Evolutionary conservation across 306 rosid species (phyloP).

Genomic region (Casuarina glauca): DNA sequence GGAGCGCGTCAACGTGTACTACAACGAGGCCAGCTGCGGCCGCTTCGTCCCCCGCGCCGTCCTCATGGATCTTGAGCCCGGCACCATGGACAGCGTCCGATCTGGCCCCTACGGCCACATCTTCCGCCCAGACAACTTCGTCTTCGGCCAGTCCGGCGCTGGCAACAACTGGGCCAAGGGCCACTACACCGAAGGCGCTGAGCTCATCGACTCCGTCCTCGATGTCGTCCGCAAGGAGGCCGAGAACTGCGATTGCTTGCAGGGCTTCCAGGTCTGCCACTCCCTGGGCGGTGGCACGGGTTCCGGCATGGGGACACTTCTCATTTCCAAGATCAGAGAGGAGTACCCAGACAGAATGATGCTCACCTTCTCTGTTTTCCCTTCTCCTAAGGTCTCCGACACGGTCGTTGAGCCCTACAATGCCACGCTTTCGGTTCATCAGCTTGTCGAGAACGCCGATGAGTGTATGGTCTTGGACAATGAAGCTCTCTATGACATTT

Average conservation of each 20-base stretch:
- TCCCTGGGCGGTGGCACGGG: conserved; percentile 53
- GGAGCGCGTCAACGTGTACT: conserved; percentile 71
- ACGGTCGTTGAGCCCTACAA: conserved; percentile 67
- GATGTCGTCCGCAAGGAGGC: conserved; percentile 72
- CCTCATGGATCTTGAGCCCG: conserved; percentile 75
- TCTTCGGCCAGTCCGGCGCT: conserved; percentile 48
- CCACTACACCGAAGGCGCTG: conserved; percentile 62
- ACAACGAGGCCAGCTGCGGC: conserved; percentile 73
- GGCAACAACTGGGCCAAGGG: too few relatives aligned
- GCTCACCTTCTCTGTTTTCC: too few relatives aligned
- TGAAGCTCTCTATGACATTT: conserved; percentile 62
- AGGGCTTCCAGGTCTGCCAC: conserved; percentile 71
- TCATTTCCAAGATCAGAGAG: too few relatives aligned
- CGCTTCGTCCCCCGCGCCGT: conserved; percentile 67
- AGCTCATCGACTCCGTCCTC: conserved; percentile 69
- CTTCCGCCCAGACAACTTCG: conserved; percentile 68
- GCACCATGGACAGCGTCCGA: conserved; percentile 74
- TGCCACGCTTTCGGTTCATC: conserved; percentile 65
- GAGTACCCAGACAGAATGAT: too few relatives aligned
- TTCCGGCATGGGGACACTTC: too few relatives aligned
- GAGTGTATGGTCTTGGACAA: conserved; percentile 71
- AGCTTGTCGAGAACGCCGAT: conserved; percentile 64
- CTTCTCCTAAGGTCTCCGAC: conserved; percentile 32
- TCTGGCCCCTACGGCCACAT: conserved; percentile 76
- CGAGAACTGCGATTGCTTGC: conserved; percentile 69